These are phyloP conservation scores for Tetrahymena elliotti DNA, from an alignment of 73 alveolate genomes.

Conservation along the genomic window DNA sequence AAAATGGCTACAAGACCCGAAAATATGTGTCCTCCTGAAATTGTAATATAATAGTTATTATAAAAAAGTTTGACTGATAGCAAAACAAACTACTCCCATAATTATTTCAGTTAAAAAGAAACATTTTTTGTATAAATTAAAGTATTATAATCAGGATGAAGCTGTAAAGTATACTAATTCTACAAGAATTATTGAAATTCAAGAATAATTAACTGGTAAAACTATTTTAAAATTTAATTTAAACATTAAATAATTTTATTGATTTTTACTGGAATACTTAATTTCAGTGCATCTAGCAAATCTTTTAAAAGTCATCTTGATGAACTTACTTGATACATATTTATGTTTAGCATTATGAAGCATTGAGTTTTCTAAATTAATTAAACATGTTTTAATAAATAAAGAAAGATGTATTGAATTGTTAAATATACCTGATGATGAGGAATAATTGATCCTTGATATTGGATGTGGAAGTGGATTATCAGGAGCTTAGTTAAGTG, in stretches of 20 bases:
- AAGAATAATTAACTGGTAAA: conserved; percentile 15
- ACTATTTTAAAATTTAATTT: too few relatives aligned
- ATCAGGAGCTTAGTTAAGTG: conserved; percentile 77
- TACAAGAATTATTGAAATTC: conserved; percentile 29
- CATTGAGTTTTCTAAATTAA: not conserved
- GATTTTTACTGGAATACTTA: not conserved
- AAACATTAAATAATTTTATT: not conserved
- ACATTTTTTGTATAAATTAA: not conserved
- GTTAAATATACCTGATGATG: conserved; percentile 73
- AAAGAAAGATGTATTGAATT: conserved; percentile 86
- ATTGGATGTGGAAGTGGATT: conserved; percentile 97
- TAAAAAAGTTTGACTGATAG: not conserved
- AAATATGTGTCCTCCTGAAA: not conserved
- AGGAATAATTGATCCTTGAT: conserved; percentile 71
- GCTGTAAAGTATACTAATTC: conserved; percentile 41
- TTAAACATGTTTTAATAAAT: not conserved
- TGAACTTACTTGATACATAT: not conserved
- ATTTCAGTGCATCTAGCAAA: not conserved
- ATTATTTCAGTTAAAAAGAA: not conserved
- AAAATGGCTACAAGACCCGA: not conserved
- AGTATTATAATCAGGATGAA: conserved; percentile 35
- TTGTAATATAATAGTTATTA: not conserved
- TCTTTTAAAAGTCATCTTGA: not conserved
- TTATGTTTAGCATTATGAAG: not conserved
- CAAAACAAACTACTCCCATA: not conserved